A percentile compares a stretch with the other conserved stretches of the same genome.
Evolutionary conservation across 371 early-diverging fungal species (phyloP).

Genomic region (Mortierella sp.): DNA sequence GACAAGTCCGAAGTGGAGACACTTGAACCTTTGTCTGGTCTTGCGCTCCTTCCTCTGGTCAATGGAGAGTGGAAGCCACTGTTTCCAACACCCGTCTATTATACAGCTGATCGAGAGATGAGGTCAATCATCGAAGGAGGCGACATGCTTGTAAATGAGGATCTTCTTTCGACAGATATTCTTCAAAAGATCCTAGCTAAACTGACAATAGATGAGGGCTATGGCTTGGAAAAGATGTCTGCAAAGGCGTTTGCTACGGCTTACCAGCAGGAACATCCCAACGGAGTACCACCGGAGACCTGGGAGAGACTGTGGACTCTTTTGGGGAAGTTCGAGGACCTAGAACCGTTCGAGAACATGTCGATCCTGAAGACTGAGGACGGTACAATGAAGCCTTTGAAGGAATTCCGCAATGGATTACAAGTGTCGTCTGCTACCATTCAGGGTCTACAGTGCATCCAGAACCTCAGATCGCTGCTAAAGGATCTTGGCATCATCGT

Average conservation of each 20-base stretch:
- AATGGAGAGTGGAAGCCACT: slow-evolving; percentile 19
- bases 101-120: not conserved
- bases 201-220: not conserved
- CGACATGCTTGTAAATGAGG: slow-evolving; percentile 9
- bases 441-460: not conserved
- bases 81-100: not conserved
- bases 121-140: slow-evolving; percentile 3
- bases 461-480: not conserved
- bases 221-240: not conserved
- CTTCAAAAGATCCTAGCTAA: not conserved
- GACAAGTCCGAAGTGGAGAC: not conserved
- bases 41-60: slow-evolving; percentile 14
- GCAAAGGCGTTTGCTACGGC: not conserved
- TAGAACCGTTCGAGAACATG: not conserved
- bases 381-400: slow-evolving; percentile 2
- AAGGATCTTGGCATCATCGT: slow-evolving; percentile 8
- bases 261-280: not conserved
- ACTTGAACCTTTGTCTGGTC: not conserved
- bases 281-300: not conserved
- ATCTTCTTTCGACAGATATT: not conserved
- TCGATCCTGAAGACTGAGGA: not conserved
- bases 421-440: not conserved
- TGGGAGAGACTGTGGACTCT: slow-evolving; percentile 1
- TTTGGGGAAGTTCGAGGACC: not conserved
- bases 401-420: not conserved